Evolutionary conservation across 2,329 filamentous ascomycete genomes (phyloP).

Genomic region (Aspergillus sp.): DNA sequence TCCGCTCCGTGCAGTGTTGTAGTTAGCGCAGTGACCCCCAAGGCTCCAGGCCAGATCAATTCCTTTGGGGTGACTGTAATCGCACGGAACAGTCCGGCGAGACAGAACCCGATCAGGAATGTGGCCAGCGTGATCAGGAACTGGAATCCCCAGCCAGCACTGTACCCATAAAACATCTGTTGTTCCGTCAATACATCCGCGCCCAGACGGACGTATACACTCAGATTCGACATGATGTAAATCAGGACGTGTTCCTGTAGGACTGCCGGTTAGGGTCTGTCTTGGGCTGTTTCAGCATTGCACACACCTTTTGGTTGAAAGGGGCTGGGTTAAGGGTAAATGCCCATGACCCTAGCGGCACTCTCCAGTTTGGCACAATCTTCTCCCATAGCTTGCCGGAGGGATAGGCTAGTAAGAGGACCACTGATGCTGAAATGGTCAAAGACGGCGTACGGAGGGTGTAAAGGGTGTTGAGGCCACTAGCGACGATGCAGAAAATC

Average conservation of each 20-base stretch:
- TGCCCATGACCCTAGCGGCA: constrained; percentile 13
- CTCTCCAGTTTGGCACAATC: constrained; percentile 17
- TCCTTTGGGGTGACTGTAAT: constrained; percentile 54
- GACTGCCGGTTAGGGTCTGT: neutral
- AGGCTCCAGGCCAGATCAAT: constrained; percentile 58
- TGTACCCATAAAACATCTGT: constrained; percentile 25
- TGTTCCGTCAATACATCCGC: constrained; percentile 27
- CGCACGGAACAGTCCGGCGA: constrained; percentile 60
- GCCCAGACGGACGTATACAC: constrained; percentile 24
- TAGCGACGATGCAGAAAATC: constrained; percentile 12
- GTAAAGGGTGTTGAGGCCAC: constrained; percentile 16
- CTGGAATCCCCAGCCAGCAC: constrained; percentile 25
- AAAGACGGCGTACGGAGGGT: constrained; percentile 23
- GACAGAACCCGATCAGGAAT: constrained; percentile 60
- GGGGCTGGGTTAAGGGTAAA: constrained; percentile 28
- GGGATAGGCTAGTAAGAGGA: constrained; percentile 20
- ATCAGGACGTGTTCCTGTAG: constrained; percentile 25
- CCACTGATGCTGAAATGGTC: constrained; percentile 21
- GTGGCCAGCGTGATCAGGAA: constrained; percentile 59
- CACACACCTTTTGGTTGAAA: constrained; percentile 28
- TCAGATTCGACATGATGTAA: constrained; percentile 29
- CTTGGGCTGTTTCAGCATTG: neutral
- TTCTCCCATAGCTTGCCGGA: constrained; percentile 24
- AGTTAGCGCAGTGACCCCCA: constrained; percentile 61
- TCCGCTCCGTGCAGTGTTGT: constrained; percentile 60